Conservation (phyloP, 768 basidiomycete genomes). For the Lactifluus pinguis region DNA sequence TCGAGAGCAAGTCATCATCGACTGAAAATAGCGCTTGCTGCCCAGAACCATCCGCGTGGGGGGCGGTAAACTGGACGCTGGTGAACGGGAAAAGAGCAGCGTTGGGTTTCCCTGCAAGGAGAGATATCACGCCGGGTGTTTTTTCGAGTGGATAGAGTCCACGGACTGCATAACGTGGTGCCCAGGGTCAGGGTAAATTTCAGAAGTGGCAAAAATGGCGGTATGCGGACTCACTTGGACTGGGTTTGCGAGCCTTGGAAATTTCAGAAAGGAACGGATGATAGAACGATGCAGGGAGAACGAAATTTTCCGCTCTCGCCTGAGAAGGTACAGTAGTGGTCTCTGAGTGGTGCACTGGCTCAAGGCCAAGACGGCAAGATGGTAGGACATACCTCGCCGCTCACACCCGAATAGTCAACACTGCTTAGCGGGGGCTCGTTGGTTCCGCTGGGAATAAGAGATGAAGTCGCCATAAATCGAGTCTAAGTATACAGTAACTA, state of each 20-base stretch:
- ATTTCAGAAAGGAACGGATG: constrained; percentile 46
- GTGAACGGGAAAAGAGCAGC: constrained; percentile 86
- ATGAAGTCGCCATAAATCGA: background rate
- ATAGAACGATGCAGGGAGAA: constrained; percentile 49
- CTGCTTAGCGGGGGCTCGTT: background rate
- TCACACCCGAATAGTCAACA: background rate
- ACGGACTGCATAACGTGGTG: constrained; percentile 34
- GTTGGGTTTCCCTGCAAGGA: constrained; percentile 91
- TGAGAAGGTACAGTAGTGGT: background rate
- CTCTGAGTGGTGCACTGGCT: background rate
- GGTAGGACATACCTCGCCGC: background rate
- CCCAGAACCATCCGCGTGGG: constrained; percentile 37
- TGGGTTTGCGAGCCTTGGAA: constrained; percentile 52
- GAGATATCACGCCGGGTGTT: constrained; percentile 65
- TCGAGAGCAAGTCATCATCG: constrained; percentile 47
- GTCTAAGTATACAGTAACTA: background rate
- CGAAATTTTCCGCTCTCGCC: constrained; percentile 3
- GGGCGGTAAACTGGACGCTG: constrained; percentile 57
- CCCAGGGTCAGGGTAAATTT: background rate
- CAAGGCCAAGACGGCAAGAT: background rate
- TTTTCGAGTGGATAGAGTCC: constrained; percentile 72
- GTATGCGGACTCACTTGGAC: constrained; percentile 37
- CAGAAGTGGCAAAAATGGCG: background rate
- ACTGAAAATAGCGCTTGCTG: constrained; percentile 49
- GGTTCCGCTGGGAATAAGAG: background rate